Evolutionary conservation across 441 rosid species (phyloP), one percentile per base, ranked within the genome.

Genomic region (Adansonia gregorii): DNA sequence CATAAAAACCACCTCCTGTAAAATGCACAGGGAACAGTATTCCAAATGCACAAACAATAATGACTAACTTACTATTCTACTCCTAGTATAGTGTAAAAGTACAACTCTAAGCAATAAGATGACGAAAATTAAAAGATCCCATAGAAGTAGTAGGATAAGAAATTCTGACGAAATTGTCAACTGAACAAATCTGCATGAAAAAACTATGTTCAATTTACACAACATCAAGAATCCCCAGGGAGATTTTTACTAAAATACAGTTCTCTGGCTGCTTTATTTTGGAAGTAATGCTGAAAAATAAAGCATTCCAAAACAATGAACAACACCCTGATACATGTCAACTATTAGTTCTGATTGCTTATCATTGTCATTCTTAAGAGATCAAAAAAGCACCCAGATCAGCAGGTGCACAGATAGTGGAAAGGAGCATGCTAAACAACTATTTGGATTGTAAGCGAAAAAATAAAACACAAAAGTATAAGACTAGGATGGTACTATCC

Each of bases 1-100:
- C 99, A 52, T 89, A 96, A 82, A 96, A 76, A 89, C 91, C 54
- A 96, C 94, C 86, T 94, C 99, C 98, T 94, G 85, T 27, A 79
- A 83, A 17, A 81, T 61, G 20, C 27, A 48, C 6, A 72, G 4
- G 22, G 10, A 72, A 35, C 2, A 9, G 51, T 49, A 49, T 22
- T 69, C 43, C 20, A 49, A 49, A 14, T 24, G 12, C 11, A 69
- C 7, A 35, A 68, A 69, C 60, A 27, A 70, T 12, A 70, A 27
- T 70, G 60, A 70, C 7, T 27, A 70, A 22, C 74, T 70, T 15
- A 52, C 15, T 56, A 41, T 24, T 14, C 45, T 52, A 49, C 46
- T 71, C 74, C 63, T 8, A 22, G 20, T 48, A 51, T 14, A 12
- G 6, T 48, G n/a, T 68, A 22, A 48, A 45, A 48, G 24, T 12